phyloP scores from a whole-genome alignment of 306 rosid genomes.

The Begonia peltatifolia region DNA sequence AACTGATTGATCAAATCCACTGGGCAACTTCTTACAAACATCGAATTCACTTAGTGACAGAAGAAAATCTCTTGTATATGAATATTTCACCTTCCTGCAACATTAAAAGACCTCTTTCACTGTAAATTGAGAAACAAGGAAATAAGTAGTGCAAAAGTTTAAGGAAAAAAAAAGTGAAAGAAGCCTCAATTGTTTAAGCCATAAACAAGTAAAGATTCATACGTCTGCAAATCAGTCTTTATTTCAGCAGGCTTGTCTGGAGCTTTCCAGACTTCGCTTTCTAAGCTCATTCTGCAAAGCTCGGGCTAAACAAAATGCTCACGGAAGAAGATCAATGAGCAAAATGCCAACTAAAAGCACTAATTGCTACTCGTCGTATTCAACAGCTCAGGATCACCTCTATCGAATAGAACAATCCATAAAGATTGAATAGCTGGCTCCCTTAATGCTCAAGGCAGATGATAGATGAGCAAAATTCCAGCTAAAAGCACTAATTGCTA shows the following conservation, averaged over 20 bases:
- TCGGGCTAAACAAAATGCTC: constrained; percentile 12
- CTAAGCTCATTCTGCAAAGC: constrained; percentile 55
- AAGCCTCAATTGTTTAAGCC: neutral
- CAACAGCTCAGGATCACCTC: neutral
- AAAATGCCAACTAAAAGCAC: neutral
- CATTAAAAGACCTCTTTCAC: constrained; percentile 7
- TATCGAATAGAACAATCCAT: no score
- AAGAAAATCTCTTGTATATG: constrained; percentile 67
- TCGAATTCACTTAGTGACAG: constrained; percentile 69
- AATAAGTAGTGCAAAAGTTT: constrained; percentile 1
- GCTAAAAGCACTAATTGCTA: neutral
- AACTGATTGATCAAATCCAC: constrained; percentile 61
- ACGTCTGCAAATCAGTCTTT: constrained; percentile 44
- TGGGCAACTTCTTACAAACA: constrained; percentile 59
- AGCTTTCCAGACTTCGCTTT: constrained; percentile 28
- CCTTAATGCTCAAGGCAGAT: no score
- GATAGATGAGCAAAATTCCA: no score
- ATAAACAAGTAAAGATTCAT: constrained; percentile 7
- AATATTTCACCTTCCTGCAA: constrained; percentile 42
- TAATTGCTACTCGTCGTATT: neutral
- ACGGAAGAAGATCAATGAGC: constrained; percentile 15
- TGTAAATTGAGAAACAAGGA: neutral
- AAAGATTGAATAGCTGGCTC: no score
- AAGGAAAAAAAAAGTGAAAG: neutral
- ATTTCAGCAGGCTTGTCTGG: constrained; percentile 23